A percentile compares a stretch with the other conserved stretches of the same genome.
Evolutionary conservation across 495 filamentous ascomycete genomes (phyloP).

Genomic region (Penicillium cataractarum): DNA sequence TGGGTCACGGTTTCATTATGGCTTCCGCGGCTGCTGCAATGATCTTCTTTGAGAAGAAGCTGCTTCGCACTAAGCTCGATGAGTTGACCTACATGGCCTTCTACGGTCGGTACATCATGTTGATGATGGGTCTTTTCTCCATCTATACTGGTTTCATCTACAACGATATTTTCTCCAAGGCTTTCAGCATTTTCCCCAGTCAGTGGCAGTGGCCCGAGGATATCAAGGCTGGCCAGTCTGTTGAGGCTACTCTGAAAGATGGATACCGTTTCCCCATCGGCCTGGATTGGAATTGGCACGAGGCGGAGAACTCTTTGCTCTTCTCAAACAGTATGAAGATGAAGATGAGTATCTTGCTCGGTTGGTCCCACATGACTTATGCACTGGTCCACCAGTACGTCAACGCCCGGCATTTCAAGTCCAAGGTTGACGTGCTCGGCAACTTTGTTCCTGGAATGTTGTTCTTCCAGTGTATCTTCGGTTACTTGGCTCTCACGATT

Average conservation of each 20-base stretch:
- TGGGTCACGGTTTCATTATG: constrained; percentile 91
- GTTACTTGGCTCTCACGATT: constrained; percentile 91
- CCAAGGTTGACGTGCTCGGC: constrained; percentile 90
- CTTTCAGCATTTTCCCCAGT: constrained; percentile 83
- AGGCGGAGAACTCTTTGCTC: constrained; percentile 86
- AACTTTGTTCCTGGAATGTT: constrained; percentile 98
- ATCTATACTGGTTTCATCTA: constrained; percentile 97
- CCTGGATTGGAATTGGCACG: constrained; percentile 96
- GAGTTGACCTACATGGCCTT: constrained; percentile 98
- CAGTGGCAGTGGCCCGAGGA: constrained; percentile 83
- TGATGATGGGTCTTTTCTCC: constrained; percentile 97
- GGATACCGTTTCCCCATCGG: constrained; percentile 92
- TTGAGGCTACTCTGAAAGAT: constrained; percentile 66
- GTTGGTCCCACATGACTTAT: constrained; percentile 98
- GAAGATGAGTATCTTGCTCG: constrained; percentile 96
- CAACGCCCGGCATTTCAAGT: constrained; percentile 94
- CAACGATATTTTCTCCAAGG: constrained; percentile 95
- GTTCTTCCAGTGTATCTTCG: constrained; percentile 99
- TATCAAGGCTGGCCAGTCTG: constrained; percentile 60
- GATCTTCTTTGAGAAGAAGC: constrained; percentile 92
- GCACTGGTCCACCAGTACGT: constrained; percentile 90
- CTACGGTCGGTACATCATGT: constrained; percentile 96
- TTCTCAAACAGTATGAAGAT: constrained; percentile 99
- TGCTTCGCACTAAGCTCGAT: constrained; percentile 83
- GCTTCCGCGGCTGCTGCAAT: constrained; percentile 76